Conservation (phyloP, 192 early-diverging fungal genomes). For the Backusella macrospora region DNA sequence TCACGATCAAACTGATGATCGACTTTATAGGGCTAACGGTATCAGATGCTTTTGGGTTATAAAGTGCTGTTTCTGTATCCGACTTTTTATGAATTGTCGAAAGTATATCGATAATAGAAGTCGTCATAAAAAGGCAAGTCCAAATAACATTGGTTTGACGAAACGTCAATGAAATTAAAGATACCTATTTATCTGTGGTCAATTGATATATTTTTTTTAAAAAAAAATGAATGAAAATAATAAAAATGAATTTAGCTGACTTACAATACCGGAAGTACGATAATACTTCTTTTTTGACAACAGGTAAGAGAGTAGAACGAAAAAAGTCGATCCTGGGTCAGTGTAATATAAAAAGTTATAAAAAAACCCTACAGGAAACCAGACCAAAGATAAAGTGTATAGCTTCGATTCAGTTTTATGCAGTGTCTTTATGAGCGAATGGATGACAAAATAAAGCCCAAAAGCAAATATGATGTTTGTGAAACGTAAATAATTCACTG, state of each 20-base stretch:
- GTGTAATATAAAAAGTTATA: conserved; percentile 92
- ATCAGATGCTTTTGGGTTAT: conserved; percentile 27
- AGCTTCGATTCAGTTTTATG: conserved; percentile 38
- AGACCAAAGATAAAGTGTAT: conserved; percentile 52
- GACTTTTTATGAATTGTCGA: conserved; percentile 11
- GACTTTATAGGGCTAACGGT: not conserved
- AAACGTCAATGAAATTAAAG: conserved; percentile 61
- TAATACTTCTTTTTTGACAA: conserved; percentile 53
- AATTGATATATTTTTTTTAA: not conserved
- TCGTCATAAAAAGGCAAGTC: conserved; percentile 71
- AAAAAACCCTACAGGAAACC: conserved; percentile 86
- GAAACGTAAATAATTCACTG: conserved; percentile 48
- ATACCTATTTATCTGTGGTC: conserved; percentile 23
- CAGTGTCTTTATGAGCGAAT: conserved; percentile 41
- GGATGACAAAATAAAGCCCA: conserved; percentile 51
- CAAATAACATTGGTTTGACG: conserved; percentile 95
- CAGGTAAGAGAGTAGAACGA: conserved; percentile 71
- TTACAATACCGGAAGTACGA: conserved; percentile 58
- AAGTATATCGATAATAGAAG: conserved; percentile 40
- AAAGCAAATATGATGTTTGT: conserved; percentile 72
- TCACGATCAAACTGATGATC: conserved; percentile 32
- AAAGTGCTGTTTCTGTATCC: not conserved
- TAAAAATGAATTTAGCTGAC: conserved; percentile 5
- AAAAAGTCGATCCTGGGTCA: conserved; percentile 82
- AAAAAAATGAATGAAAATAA: too few relatives aligned